Conservation (phyloP, 495 filamentous ascomycete species). For the Glarea lozoyensis region DNA sequence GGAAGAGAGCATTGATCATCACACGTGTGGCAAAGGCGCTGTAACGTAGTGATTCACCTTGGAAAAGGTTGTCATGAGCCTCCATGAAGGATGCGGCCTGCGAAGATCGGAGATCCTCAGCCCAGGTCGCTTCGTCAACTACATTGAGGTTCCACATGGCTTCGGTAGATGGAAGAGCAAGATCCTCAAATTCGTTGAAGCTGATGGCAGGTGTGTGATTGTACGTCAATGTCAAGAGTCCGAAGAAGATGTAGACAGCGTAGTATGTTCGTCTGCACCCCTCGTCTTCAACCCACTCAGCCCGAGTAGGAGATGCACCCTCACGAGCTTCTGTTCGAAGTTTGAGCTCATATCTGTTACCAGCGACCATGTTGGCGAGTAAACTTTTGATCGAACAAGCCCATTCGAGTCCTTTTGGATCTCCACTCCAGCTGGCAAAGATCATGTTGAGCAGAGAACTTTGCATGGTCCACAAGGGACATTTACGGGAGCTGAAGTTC, state of each 20-base stretch:
- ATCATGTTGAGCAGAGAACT: slow-evolving; percentile 95
- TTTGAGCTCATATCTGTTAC: slow-evolving; percentile 93
- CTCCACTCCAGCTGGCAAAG: slow-evolving; percentile 98
- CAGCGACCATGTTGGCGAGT: slow-evolving; percentile 96
- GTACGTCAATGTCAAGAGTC: slow-evolving; percentile 88
- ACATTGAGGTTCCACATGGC: slow-evolving; percentile 86
- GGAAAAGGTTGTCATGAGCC: slow-evolving; percentile 90
- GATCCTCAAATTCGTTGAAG: slow-evolving; percentile 93
- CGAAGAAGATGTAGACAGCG: slow-evolving; percentile 98
- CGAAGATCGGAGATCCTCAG: slow-evolving; percentile 60
- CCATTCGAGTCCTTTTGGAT: slow-evolving; percentile 96
- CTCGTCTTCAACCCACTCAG: slow-evolving; percentile 96
- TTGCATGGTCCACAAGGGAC: slow-evolving; percentile 96
- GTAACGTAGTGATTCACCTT: slow-evolving; percentile 83
- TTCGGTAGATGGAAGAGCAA: slow-evolving; percentile 89
- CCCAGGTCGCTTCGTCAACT: slow-evolving; percentile 73
- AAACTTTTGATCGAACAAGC: slow-evolving; percentile 97
- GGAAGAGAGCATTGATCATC: slow-evolving; percentile 97
- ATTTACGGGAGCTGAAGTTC: slow-evolving; percentile 97
- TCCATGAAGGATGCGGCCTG: slow-evolving; percentile 79
- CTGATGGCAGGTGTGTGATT: slow-evolving; percentile 96
- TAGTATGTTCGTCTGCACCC: slow-evolving; percentile 95
- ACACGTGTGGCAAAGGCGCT: slow-evolving; percentile 96
- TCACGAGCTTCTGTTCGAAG: slow-evolving; percentile 82
- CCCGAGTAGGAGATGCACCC: slow-evolving; percentile 62